Evolutionary conservation across 805 yeast species (phyloP).

Genomic region (Lipomyces chichibuensis): DNA sequence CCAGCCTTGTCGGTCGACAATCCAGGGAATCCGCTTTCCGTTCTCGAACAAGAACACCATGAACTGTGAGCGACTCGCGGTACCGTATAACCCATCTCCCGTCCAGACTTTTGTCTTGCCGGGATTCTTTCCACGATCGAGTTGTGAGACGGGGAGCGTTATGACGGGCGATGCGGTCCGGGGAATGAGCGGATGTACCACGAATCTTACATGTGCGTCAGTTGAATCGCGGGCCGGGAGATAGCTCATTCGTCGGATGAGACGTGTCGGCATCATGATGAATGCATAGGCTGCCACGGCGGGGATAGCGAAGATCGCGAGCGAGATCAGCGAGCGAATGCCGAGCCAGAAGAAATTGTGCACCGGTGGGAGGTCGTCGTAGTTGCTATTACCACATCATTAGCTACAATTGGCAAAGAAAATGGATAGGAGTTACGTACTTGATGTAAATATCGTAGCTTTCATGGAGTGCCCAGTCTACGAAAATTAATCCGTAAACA

Average conservation of each 20-base stretch:
- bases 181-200: conserved; percentile 76
- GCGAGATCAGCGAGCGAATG: conserved; percentile 46
- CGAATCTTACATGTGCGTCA: conserved; percentile 60
- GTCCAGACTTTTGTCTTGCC: conserved; percentile 71
- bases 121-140: conserved; percentile 54
- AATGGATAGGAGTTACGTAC: conserved; percentile 3
- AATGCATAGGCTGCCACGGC: conserved; percentile 48
- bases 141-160: conserved; percentile 61
- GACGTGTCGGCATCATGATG: conserved; percentile 64
- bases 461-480: conserved; percentile 56
- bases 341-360: conserved; percentile 47
- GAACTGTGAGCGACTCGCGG: conserved; percentile 72
- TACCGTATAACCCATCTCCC: conserved; percentile 86
- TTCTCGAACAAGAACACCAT: conserved; percentile 71
- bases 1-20: conserved; percentile 82
- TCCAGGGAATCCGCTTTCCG: conserved; percentile 62
- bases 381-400: conserved; percentile 45
- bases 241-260: conserved; percentile 76
- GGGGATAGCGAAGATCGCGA: conserved; percentile 49
- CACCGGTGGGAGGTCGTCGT: conserved; percentile 49
- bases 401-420: neutral
- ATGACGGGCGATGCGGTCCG: conserved; percentile 74
- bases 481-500: conserved; percentile 65
- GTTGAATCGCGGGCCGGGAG: conserved; percentile 51
- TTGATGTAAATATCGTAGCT: conserved; percentile 39